Base-by-base conservation (phyloP, 768 basidiomycete genomes). In the Neoboletus brunneissimus region DNA sequence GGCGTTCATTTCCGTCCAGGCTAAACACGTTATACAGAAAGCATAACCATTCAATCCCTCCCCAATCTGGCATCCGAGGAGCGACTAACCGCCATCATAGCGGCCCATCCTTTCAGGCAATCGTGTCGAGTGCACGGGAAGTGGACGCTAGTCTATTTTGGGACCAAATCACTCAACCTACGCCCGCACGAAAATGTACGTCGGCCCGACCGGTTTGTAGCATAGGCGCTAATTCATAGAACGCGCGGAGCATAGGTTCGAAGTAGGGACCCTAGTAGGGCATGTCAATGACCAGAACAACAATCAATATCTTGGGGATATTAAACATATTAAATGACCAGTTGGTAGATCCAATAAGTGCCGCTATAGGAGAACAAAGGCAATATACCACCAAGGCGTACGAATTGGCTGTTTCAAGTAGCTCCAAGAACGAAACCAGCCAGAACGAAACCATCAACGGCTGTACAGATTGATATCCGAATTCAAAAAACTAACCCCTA, bases 1-100 rank as follows among this genome's bases (percentile, higher is more conserved):
- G 20, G 16, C 9, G 44, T 34, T 57, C 41, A 61, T 51, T n/a
- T 41, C 54, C 53, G 43, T 42, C 32, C 22, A 16, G 34, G 27
- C 38, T 13, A 31, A 23, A 32, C 11, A 40, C 12, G 0, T n/a
- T 3, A 44, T 31, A 35, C 25, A 6, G 27, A 20, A 49, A 29
- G 34, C 16, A 40, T 32, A 23, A 22, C 23, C 11, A 51, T 34
- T 41, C 22, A 29, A 16, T 40, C 32, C 27, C 32, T 37, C 8
- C 44, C 44, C 5, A 9, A 22, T 38, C 32, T 38, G 40, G 34
- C 6, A 29, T 9, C 11, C 23, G n/a, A 32, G 29, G 45, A 42
- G 35, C 48, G 55, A 29, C 22, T 44, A 64, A 53, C 35, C 16
- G 23, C 54, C 51, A n/a, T 29, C 44, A 60, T 10, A 41, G 44